These are phyloP conservation scores for Polytrichum formosum DNA, from an alignment of 225 moss, liverwort and hornwort species.

Conservation along the genomic window DNA sequence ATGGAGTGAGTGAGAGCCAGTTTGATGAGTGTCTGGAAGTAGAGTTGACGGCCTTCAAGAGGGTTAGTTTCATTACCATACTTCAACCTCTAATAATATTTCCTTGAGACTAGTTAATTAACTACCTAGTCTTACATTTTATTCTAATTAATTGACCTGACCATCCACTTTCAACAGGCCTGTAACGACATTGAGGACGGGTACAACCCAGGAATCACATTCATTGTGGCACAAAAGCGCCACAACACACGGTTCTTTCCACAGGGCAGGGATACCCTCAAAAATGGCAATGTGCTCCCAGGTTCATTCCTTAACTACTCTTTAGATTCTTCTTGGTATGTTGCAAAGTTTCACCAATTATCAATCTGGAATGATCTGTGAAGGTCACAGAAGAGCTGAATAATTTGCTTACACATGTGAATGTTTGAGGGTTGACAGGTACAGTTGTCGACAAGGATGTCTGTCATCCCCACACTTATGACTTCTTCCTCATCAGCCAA, in stretches of 20 bases:
- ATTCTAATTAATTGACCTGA: too few species aligned
- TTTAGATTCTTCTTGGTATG: not conserved
- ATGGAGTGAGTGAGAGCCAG: slow-evolving; percentile 92
- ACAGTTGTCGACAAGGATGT: slow-evolving; percentile 86
- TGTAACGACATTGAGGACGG: slow-evolving; percentile 42
- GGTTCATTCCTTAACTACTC: slow-evolving; percentile 31
- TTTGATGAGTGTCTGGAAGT: slow-evolving; percentile 81
- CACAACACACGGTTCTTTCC: slow-evolving; percentile 95
- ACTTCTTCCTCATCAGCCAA: slow-evolving; percentile 91
- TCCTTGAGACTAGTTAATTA: too few species aligned
- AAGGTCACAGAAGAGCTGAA: not conserved
- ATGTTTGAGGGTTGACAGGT: slow-evolving; percentile 34
- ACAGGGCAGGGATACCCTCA: slow-evolving; percentile 19
- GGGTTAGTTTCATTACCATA: slow-evolving; percentile 23
- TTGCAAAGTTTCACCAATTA: not conserved
- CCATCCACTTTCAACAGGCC: slow-evolving; percentile 33
- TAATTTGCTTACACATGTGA: not conserved
- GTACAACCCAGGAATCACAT: slow-evolving; percentile 79
- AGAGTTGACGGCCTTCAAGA: slow-evolving; percentile 74
- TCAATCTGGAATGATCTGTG: too few species aligned
- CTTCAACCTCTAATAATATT: too few species aligned
- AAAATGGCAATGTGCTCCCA: slow-evolving; percentile 72
- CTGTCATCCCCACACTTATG: slow-evolving; percentile 85
- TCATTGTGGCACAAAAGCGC: slow-evolving; percentile 85
- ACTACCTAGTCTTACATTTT: too few species aligned